Conservation (phyloP, 768 basidiomycete species). For the Lactarius vividus region DNA sequence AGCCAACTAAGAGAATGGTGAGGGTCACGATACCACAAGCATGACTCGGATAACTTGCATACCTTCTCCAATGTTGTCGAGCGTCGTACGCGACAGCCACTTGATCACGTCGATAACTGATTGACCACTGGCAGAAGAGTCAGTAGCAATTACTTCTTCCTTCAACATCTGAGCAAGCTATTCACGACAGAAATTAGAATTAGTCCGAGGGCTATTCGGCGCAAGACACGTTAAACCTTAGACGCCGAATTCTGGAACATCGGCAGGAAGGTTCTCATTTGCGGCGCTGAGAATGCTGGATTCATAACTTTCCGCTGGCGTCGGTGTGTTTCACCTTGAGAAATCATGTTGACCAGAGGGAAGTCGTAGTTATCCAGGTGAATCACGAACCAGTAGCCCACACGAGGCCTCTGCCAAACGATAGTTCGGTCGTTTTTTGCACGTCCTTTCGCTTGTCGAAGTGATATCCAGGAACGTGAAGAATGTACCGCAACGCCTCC, state of each 20-base stretch:
- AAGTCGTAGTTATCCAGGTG: background rate
- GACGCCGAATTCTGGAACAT: constrained; percentile 27
- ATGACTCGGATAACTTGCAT: background rate
- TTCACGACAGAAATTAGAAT: background rate
- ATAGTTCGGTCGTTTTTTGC: constrained; percentile 19
- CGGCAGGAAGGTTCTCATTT: constrained; percentile 29
- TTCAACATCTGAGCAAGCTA: constrained; percentile 31
- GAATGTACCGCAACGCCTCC: constrained; percentile 33
- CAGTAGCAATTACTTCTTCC: constrained; percentile 21
- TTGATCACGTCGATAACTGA: constrained; percentile 20
- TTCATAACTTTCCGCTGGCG: constrained; percentile 32
- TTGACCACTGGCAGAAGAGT: background rate
- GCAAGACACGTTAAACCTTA: constrained; percentile 22
- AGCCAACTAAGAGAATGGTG: constrained; percentile 25
- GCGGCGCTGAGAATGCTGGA: constrained; percentile 31
- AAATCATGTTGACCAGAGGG: background rate
- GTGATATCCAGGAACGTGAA: constrained; percentile 33
- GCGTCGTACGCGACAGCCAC: constrained; percentile 31
- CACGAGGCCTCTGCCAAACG: constrained; percentile 27
- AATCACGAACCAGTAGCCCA: constrained; percentile 24
- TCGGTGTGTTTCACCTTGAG: constrained; percentile 27
- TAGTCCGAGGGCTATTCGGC: background rate
- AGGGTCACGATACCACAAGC: background rate
- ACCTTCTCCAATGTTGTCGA: constrained; percentile 33
- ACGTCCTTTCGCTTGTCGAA: constrained; percentile 21